Conservation (phyloP, 148 eudicot species). For the Euryodendron excelsum region DNA sequence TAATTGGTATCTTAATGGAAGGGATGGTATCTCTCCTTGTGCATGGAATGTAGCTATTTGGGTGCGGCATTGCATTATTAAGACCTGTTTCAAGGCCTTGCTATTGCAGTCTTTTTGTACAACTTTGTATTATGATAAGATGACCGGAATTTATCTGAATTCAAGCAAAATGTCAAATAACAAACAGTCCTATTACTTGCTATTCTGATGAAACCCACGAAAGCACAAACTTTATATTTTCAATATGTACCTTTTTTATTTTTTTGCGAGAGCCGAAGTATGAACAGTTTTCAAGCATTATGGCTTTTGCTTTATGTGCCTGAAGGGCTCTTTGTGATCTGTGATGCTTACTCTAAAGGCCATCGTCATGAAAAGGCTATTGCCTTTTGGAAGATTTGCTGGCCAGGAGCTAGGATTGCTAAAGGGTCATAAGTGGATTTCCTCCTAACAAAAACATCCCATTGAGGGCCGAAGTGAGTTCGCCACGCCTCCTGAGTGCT, state of each 20-base stretch:
- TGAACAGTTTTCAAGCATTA: not conserved
- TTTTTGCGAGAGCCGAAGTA: not conserved
- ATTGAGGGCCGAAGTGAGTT: slow-evolving; percentile 67
- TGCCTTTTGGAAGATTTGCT: slow-evolving; percentile 64
- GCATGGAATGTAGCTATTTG: not conserved
- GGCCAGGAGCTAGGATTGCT: slow-evolving; percentile 84
- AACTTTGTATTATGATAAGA: not conserved
- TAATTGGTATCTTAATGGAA: not conserved
- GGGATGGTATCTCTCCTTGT: not conserved
- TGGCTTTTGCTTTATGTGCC: slow-evolving; percentile 11
- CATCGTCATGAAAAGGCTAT: slow-evolving; percentile 30
- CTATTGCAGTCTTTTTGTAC: not conserved
- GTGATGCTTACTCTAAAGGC: not conserved
- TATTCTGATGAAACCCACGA: not conserved
- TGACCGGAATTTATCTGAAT: not conserved
- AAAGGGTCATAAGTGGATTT: slow-evolving; percentile 75
- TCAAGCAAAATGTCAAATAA: not conserved
- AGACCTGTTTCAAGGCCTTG: not conserved
- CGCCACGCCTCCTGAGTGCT: slow-evolving; percentile 60
- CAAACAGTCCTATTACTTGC: not conserved
- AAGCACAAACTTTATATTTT: not conserved
- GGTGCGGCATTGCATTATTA: not conserved
- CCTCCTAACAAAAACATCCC: slow-evolving; percentile 58
- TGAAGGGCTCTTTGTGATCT: not conserved
- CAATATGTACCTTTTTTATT: not conserved